Percentiles rank a stretch among this genome's conserved stretches.
Conservation (phyloP, 306 rosid species). For the Citrullus mucosospermus region DNA sequence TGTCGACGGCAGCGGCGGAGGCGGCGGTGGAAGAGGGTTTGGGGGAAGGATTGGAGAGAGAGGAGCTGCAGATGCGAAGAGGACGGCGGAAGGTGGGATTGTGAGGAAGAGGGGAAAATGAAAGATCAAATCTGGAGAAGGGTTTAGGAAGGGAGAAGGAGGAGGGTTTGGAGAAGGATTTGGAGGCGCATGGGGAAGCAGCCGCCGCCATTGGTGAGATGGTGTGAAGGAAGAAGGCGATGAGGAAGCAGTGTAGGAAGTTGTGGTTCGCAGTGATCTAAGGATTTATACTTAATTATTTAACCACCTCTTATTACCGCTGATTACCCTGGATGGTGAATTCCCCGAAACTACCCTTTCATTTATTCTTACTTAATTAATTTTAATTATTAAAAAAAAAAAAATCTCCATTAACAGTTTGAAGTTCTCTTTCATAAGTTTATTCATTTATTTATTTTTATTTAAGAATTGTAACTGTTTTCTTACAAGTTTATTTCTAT, state of each 20-base stretch:
- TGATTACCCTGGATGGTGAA: too few species aligned
- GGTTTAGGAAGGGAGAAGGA: conserved; percentile 6
- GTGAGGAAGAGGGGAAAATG: conserved; percentile 13
- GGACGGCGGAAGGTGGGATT: conserved; percentile 9
- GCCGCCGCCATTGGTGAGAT: conserved; percentile 43
- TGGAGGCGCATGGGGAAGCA: conserved; percentile 16
- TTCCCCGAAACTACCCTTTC: not conserved
- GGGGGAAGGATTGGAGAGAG: conserved; percentile 23
- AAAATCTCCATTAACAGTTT: too few species aligned
- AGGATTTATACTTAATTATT: not conserved
- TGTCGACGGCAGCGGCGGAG: not conserved
- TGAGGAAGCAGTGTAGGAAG: not conserved
- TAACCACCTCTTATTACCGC: not conserved
- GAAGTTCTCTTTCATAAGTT: too few species aligned
- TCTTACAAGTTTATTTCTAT: not conserved
- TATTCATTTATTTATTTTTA: too few species aligned
- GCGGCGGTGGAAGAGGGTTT: conserved; percentile 15
- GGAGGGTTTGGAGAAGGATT: conserved; percentile 10
- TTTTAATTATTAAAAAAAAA: too few species aligned
- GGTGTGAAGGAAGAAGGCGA: not conserved
- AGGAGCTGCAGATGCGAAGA: conserved; percentile 15
- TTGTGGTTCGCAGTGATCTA: not conserved
- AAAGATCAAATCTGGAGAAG: conserved; percentile 13
- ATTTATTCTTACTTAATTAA: too few species aligned
- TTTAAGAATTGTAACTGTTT: too few species aligned